A percentile compares a stretch with the other conserved stretches of the same genome.
phyloP scores from a whole-genome alignment of 139 green algal genomes.

The Chlamydomonas schloesseri region DNA sequence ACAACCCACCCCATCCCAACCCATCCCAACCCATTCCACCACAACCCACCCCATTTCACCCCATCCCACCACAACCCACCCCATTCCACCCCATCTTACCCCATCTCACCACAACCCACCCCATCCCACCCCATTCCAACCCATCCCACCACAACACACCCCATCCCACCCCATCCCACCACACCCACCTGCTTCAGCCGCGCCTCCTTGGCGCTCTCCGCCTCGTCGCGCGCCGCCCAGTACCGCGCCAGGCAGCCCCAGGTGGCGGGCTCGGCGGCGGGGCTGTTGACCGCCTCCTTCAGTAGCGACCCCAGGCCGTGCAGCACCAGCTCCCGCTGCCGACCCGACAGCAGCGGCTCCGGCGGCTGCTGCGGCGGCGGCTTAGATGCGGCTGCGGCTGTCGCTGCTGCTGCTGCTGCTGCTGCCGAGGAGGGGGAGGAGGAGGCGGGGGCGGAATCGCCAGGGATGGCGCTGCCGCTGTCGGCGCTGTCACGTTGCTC shows the following conservation, averaged over 20 bases:
- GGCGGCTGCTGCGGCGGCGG: constrained; percentile 1
- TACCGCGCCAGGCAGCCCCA: constrained; percentile 68
- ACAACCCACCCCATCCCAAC: too few relatives aligned
- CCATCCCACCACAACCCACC: too few relatives aligned
- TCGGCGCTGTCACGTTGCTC: not conserved
- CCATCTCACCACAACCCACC: too few relatives aligned
- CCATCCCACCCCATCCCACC: too few relatives aligned
- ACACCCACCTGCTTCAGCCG: constrained; percentile 76
- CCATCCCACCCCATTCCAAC: too few relatives aligned
- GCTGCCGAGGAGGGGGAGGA: not conserved
- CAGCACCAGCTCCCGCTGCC: constrained; percentile 47
- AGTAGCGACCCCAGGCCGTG: constrained; percentile 39
- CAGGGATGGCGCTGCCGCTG: not conserved
- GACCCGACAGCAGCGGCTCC: constrained; percentile 14
- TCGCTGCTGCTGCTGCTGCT: constrained; percentile 46
- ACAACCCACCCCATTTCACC: too few relatives aligned
- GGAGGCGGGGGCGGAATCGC: not conserved
- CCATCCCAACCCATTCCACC: too few relatives aligned
- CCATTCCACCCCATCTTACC: too few relatives aligned
- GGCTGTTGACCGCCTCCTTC: constrained; percentile 43
- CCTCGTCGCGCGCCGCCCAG: constrained; percentile 59
- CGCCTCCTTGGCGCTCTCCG: constrained; percentile 70
- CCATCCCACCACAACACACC: too few relatives aligned
- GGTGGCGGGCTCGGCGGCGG: constrained; percentile 35
- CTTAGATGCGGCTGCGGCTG: too few relatives aligned